Base-by-base conservation (phyloP, 345 rosid genomes). In the Bruguiera parviflora region DNA sequence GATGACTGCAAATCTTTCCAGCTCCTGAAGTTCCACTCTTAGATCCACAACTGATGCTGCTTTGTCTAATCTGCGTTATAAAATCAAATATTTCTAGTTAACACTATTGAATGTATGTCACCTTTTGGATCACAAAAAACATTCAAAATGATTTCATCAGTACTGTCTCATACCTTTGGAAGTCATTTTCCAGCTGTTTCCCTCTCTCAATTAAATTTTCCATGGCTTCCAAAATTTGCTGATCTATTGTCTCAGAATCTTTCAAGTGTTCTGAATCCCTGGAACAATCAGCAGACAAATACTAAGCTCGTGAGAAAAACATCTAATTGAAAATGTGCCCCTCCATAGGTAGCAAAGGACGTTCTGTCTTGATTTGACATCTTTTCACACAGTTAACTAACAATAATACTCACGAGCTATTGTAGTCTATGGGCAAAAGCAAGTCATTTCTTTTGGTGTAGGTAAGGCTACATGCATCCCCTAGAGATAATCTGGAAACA, bases 1-100 rank as follows among this genome's bases (percentile, higher is more conserved):
- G 59, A 94, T 88, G 47, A 94, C 88, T 53, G 88, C 80, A 71
- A 87, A 84, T 75, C 73, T 92, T 83, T 89, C 97, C 60, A 89
- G 73, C 64, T 94, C 96, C 72, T 87, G 84, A 56, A 85, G 84
- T 71, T 94, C 98, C 58, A 90, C 78, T 82, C 86, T 82, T 79
- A 94, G 46, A 78, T 88, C 96, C 58, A 84, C 22, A 31, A 88
- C 70, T 31, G 93, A 85, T 65, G 77, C 77, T 78, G 85, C 79
- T 72, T 81, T 88, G 51, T 91, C 88, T 82, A 89, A 72, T 77
- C 98, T 94, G 92, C 80, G 80, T 39, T 58, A 66, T 55, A 27
- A 35, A 19, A 49, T 53, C 33, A 61, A 51, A 60, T 11, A 56
- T 1, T 22, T 22, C 24, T 20, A 24, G 59, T 21, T 3, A 24